phyloP scores from a whole-genome alignment of 306 rosid species.

The Cercis canadensis region DNA sequence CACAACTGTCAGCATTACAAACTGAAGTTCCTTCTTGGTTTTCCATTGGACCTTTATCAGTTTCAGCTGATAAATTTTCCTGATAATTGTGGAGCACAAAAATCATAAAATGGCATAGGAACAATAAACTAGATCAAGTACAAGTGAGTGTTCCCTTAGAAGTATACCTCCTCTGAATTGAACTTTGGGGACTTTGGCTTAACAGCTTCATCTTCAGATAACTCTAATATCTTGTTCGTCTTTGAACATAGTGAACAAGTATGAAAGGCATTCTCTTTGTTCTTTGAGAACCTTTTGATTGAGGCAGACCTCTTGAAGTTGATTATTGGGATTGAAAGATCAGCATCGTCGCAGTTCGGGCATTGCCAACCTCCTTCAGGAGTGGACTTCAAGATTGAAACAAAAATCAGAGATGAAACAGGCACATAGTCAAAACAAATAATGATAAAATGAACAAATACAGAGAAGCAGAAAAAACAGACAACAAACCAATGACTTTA shows the following conservation, averaged over 20 bases:
- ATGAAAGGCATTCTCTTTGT: background rate
- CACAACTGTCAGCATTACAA: too few species aligned
- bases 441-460: background rate
- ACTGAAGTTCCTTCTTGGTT: too few species aligned
- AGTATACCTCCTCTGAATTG: background rate
- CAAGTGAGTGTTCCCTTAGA: too few species aligned
- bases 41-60: too few species aligned
- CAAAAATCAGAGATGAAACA: too few species aligned
- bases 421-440: background rate
- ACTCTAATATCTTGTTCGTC: background rate
- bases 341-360: background rate
- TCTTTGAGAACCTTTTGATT: too few species aligned
- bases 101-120: background rate
- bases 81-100: too few species aligned
- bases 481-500: background rate
- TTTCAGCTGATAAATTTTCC: too few species aligned
- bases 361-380: constrained; percentile 1
- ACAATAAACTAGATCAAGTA: too few species aligned
- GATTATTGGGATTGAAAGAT: too few species aligned
- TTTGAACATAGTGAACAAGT: background rate
- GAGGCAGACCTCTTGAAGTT: too few species aligned
- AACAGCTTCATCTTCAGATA: background rate
- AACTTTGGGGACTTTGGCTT: background rate
- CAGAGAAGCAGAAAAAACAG: too few species aligned
- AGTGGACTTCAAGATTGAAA: background rate